A percentile compares a stretch with the other conserved stretches of the same genome.
phyloP scores from a whole-genome alignment of 2,329 filamentous ascomycete species.

The Claviceps africana region DNA sequence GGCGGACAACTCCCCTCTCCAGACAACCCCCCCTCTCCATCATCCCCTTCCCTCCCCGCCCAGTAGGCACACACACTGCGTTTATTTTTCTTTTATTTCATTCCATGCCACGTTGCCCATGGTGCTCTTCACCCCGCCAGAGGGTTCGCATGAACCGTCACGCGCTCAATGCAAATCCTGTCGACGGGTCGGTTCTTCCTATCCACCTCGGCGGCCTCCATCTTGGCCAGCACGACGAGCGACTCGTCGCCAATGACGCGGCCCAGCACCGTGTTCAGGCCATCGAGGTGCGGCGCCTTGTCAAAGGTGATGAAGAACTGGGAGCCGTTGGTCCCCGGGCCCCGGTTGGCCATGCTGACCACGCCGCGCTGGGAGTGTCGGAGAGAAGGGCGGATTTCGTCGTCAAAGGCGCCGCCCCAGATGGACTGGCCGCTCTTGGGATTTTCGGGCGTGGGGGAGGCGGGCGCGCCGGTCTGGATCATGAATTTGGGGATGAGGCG shows the following conservation, averaged over 20 bases:
- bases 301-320: conserved; percentile 76
- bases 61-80: too few species aligned
- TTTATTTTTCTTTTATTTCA: background rate
- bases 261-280: conserved; percentile 73
- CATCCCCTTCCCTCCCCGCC: too few species aligned
- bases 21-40: too few species aligned
- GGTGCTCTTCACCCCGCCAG: conserved; percentile 38
- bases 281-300: conserved; percentile 66
- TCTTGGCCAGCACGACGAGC: conserved; percentile 49
- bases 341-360: conserved; percentile 68
- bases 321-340: conserved; percentile 57
- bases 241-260: conserved; percentile 54
- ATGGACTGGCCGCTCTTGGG: conserved; percentile 60
- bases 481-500: conserved; percentile 72
- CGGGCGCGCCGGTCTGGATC: conserved; percentile 58
- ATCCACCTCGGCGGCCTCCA: conserved; percentile 61
- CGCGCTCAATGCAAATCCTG: conserved; percentile 48
- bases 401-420: conserved; percentile 60
- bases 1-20: too few species aligned
- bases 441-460: conserved; percentile 38
- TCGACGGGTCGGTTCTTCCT: conserved; percentile 64
- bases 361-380: conserved; percentile 55
- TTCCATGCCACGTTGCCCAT: too few species aligned
- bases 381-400: conserved; percentile 62
- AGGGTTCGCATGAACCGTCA: conserved; percentile 70